Percentiles rank a stretch among this genome's conserved stretches.
These are phyloP conservation scores for Hortaea werneckii DNA, from an alignment of 2,329 filamentous ascomycete genomes.

Conservation along the genomic window DNA sequence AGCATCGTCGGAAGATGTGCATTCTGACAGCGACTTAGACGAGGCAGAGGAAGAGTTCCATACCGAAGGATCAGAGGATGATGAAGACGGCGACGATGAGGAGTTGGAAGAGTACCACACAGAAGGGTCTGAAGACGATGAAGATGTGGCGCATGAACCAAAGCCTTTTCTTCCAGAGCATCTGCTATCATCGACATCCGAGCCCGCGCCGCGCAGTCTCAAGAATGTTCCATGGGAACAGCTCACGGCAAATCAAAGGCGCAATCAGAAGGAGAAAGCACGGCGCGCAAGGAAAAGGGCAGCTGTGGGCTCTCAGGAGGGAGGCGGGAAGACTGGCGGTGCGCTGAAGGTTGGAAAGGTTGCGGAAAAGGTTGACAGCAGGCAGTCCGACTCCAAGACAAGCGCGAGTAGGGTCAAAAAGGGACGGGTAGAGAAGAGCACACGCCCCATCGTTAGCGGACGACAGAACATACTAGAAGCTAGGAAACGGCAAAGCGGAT, in stretches of 20 bases:
- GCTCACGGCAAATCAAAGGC: constrained; percentile 3
- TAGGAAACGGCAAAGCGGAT: constrained; percentile 4
- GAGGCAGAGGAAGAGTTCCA: constrained; percentile 3
- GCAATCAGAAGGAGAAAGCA: not conserved
- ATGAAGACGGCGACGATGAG: not conserved
- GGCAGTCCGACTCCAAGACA: no score
- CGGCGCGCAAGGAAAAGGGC: constrained; percentile 2
- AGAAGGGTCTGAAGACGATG: constrained; percentile 1
- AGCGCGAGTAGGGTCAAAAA: constrained; percentile 4
- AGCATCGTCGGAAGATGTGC: not conserved
- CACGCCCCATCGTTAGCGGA: constrained; percentile 4
- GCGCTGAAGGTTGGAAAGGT: constrained; percentile 12
- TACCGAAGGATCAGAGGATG: constrained; percentile 4
- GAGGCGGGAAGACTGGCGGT: constrained; percentile 8
- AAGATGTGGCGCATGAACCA: not conserved
- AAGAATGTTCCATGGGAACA: constrained; percentile 2
- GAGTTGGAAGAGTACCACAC: constrained; percentile 1
- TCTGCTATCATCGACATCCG: constrained; percentile 2
- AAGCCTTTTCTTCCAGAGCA: constrained; percentile 6
- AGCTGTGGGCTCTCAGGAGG: no score
- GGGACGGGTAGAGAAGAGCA: constrained; percentile 8
- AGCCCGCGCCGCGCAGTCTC: not conserved
- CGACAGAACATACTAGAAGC: constrained; percentile 11
- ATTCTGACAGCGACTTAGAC: not conserved
- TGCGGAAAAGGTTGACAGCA: not conserved